Evolutionary conservation across 1,284 basidiomycete genomes (phyloP).

Genomic region (Sanghuangporus weigelae): DNA sequence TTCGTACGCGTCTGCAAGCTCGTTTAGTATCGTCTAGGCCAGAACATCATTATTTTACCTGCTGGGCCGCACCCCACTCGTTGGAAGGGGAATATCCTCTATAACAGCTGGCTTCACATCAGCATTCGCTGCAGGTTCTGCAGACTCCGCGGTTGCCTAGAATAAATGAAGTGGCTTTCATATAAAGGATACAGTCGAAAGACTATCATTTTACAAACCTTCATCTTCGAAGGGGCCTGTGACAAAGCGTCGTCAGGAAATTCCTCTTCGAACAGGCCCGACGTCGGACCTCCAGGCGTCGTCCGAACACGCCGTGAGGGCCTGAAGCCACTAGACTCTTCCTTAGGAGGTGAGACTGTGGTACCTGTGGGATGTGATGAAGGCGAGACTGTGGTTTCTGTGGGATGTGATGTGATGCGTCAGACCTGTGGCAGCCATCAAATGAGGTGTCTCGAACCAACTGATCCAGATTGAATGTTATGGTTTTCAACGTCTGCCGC

Average conservation of each 20-base stretch:
- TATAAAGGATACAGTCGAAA: background rate
- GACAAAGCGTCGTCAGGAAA: slow-evolving; percentile 19
- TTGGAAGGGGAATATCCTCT: background rate
- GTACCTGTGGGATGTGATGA: background rate
- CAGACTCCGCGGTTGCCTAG: background rate
- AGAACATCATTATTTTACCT: background rate
- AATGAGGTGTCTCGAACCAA: background rate
- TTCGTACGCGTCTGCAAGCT: slow-evolving; percentile 15
- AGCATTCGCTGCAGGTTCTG: background rate
- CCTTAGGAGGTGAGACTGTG: background rate
- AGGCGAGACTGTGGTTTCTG: background rate
- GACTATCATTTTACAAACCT: background rate
- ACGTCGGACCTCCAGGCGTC: slow-evolving; percentile 19
- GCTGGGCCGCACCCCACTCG: slow-evolving; percentile 12
- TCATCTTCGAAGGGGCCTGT: background rate
- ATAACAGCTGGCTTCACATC: background rate
- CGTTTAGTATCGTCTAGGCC: background rate
- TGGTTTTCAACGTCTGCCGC: background rate
- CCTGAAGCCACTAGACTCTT: slow-evolving; percentile 13
- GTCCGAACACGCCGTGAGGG: slow-evolving; percentile 23
- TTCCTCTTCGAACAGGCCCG: slow-evolving; percentile 15
- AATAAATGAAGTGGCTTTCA: background rate
- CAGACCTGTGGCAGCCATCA: background rate
- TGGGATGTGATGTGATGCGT: background rate
- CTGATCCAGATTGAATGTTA: background rate